Evolutionary conservation across 768 basidiomycete species (phyloP).

Genomic region (Cantharellus anzutake): DNA sequence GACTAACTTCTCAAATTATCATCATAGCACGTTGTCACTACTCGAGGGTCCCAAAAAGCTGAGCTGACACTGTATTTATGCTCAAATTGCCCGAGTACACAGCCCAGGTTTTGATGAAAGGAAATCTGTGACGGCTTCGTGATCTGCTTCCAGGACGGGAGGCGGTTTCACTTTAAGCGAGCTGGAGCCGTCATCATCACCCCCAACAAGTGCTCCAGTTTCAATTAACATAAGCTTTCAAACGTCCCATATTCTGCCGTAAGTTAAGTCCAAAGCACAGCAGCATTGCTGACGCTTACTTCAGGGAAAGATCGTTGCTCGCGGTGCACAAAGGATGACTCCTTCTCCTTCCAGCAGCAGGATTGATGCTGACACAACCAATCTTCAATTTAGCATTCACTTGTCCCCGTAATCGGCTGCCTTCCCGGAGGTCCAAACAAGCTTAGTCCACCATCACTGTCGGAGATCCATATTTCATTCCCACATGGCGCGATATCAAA

Average conservation of each 20-base stretch:
- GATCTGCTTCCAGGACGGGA: conserved; percentile 4
- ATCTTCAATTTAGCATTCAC: conserved; percentile 21
- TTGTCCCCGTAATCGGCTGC: conserved; percentile 16
- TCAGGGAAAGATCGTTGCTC: conserved; percentile 52
- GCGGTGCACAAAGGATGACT: conserved; percentile 52
- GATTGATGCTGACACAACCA: conserved; percentile 65
- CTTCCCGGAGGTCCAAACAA: conserved; percentile 58
- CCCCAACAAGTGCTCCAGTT: conserved; percentile 3
- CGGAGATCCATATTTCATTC: conserved; percentile 73
- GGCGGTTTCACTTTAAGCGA: too few species aligned
- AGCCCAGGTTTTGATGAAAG: conserved; percentile 33
- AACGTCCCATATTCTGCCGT: conserved; percentile 56
- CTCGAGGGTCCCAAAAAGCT: conserved; percentile 54
- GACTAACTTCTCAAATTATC: conserved; percentile 50
- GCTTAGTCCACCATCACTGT: conserved; percentile 49
- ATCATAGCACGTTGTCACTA: conserved; percentile 76
- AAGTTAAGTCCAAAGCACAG: background rate
- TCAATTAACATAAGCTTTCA: conserved; percentile 37
- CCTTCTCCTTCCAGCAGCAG: too few species aligned
- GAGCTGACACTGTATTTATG: conserved; percentile 68
- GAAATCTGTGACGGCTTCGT: conserved; percentile 18
- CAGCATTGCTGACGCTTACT: too few species aligned
- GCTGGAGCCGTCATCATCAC: too few species aligned
- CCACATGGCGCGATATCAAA: conserved; percentile 51
- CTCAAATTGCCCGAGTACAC: conserved; percentile 41